A percentile compares a stretch with the other conserved stretches of the same genome.
These are phyloP conservation scores for Tetradesmus obliquus DNA, from an alignment of 139 green algal species.

Conservation along the genomic window DNA sequence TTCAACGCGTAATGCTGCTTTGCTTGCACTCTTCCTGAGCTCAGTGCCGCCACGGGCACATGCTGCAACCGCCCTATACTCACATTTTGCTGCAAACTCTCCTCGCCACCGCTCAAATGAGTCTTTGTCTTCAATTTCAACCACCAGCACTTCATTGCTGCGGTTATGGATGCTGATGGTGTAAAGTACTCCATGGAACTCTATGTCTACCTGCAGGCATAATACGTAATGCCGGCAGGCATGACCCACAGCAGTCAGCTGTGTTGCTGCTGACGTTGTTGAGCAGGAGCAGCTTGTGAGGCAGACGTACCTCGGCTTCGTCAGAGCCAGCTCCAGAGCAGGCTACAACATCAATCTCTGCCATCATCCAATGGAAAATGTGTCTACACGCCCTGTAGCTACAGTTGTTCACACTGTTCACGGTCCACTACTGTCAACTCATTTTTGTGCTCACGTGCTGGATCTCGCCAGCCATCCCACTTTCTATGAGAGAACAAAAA, in stretches of 20 bases:
- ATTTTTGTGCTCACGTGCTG: neutral
- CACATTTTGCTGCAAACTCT: constrained; percentile 79
- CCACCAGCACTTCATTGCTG: constrained; percentile 64
- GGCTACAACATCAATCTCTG: neutral
- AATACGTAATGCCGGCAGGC: neutral
- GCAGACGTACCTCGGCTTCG: neutral
- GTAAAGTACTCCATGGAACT: constrained; percentile 66
- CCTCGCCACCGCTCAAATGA: constrained; percentile 76
- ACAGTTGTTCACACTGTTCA: neutral
- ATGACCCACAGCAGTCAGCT: neutral
- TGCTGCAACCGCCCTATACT: neutral
- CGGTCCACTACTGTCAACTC: neutral
- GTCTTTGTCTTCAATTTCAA: constrained; percentile 78
- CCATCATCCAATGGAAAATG: neutral
- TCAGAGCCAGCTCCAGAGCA: neutral
- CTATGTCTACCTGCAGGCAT: constrained; percentile 56
- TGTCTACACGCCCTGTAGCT: neutral
- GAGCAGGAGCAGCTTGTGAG: neutral
- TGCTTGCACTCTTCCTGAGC: neutral
- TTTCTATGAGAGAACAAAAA: neutral
- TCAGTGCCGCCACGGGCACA: neutral
- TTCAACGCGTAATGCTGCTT: neutral
- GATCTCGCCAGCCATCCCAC: no score
- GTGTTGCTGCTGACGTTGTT: neutral
- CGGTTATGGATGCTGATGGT: constrained; percentile 56